Conservation (phyloP, 129 eudicot species). For the Ambrosia artemisiifolia region DNA sequence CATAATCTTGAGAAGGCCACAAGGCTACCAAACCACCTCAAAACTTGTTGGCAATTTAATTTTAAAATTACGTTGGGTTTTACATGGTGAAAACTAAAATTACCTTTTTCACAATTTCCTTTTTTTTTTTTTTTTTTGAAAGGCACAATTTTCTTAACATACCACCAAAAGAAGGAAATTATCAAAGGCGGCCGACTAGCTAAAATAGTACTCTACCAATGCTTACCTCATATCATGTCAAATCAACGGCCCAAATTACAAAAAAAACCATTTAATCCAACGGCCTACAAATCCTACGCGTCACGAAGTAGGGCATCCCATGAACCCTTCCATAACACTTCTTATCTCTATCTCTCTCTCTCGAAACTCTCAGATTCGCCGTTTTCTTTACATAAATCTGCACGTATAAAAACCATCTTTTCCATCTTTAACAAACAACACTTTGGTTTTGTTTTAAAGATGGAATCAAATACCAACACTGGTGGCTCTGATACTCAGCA, state of each 20-base stretch:
- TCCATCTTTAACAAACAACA: background rate
- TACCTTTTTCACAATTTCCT: too few species aligned
- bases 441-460: conserved; percentile 15
- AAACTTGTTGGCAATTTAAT: too few species aligned
- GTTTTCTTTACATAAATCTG: conserved; percentile 18
- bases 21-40: too few species aligned
- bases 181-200: conserved; percentile 49
- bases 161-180: conserved; percentile 8
- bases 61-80: too few species aligned
- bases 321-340: conserved; percentile 35
- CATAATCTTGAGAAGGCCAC: too few species aligned
- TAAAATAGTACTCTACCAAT: conserved; percentile 10
- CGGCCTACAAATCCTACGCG: conserved; percentile 33
- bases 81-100: too few species aligned
- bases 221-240: conserved; percentile 18
- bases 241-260: conserved; percentile 37
- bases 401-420: background rate
- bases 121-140: too few species aligned
- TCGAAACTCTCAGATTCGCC: conserved; percentile 47
- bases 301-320: conserved; percentile 63
- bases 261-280: conserved; percentile 32
- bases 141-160: conserved; percentile 11
- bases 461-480: conserved; percentile 44
- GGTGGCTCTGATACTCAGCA: conserved; percentile 33
- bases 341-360: conserved; percentile 37